A percentile compares a stretch with the other conserved stretches of the same genome.
phyloP scores from a whole-genome alignment of 75 land plant species.

The Pinus taeda region DNA sequence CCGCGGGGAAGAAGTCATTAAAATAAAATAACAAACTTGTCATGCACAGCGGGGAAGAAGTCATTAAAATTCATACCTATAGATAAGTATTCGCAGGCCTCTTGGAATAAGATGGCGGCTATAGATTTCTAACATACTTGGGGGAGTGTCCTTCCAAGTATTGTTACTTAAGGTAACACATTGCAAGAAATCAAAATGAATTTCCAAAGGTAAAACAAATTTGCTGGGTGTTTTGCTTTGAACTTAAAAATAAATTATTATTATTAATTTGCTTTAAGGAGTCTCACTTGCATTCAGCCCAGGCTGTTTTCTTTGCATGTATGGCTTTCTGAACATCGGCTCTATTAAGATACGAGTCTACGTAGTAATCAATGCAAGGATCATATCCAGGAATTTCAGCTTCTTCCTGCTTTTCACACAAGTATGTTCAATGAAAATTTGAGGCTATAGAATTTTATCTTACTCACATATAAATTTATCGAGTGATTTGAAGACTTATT shows the following conservation, averaged over 20 bases:
- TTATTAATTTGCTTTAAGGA: no score
- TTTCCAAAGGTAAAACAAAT: neutral
- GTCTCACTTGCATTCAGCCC: slow-evolving; percentile 51
- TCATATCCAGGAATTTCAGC: slow-evolving; percentile 33
- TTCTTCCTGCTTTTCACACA: neutral
- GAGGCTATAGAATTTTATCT: no score
- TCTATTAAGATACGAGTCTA: slow-evolving; percentile 38
- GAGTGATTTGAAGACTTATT: no score
- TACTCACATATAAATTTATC: no score
- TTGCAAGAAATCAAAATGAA: neutral
- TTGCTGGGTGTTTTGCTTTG: neutral
- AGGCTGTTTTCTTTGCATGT: slow-evolving; percentile 60
- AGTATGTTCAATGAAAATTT: no score
- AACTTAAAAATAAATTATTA: neutral
- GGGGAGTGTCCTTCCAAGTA: no score
- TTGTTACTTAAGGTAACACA: slow-evolving; percentile 30
- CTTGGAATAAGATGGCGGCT: slow-evolving; percentile 62
- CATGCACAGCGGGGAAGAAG: slow-evolving; percentile 31
- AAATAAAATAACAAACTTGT: no score
- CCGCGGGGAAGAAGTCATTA: slow-evolving; percentile 39
- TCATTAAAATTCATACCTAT: slow-evolving; percentile 27
- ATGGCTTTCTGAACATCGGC: slow-evolving; percentile 68
- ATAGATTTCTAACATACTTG: slow-evolving; percentile 72
- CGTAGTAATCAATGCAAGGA: slow-evolving; percentile 47
- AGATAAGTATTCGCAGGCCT: slow-evolving; percentile 52